Evolutionary conservation across 805 yeast genomes (phyloP).

Genomic region (Starmera caribaea): DNA sequence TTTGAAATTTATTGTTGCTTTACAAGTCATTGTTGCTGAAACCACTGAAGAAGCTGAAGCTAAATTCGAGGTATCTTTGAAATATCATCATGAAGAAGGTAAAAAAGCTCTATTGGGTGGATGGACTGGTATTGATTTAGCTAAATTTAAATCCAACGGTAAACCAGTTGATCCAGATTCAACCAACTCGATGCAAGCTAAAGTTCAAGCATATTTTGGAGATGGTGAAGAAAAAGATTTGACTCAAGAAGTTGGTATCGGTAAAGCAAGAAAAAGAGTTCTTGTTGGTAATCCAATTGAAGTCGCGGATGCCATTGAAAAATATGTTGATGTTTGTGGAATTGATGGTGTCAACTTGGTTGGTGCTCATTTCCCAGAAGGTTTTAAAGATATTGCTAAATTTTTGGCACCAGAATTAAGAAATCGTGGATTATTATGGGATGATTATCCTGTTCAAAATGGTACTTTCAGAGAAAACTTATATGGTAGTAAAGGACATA

Average conservation of each 20-base stretch:
- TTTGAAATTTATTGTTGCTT: conserved; percentile 24
- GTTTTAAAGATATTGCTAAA: conserved; percentile 30
- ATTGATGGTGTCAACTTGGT: conserved; percentile 35
- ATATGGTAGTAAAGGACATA: conserved; percentile 2
- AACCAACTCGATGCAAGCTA: conserved; percentile 21
- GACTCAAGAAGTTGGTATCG: conserved; percentile 19
- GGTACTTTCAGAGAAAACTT: conserved; percentile 4
- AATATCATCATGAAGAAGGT: conserved; percentile 25
- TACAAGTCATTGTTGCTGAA: conserved; percentile 22
- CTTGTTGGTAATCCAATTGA: conserved; percentile 24
- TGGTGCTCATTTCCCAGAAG: conserved; percentile 28
- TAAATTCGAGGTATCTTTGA: conserved; percentile 20
- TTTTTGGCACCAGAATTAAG: conserved; percentile 24
- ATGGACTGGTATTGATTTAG: conserved; percentile 30
- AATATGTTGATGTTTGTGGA: conserved; percentile 29
- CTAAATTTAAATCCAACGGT: conserved; percentile 21
- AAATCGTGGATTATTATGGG: conserved; percentile 25
- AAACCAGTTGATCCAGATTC: conserved; percentile 19
- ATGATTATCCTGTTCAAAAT: conserved; percentile 23
- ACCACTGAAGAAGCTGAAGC: conserved; percentile 27
- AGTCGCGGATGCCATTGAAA: conserved; percentile 29
- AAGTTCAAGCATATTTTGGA: conserved; percentile 19
- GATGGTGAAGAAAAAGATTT: conserved; percentile 12
- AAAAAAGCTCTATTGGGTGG: conserved; percentile 31
- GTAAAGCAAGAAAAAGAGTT: conserved; percentile 22